Conservation (phyloP, 306 rosid genomes). For the Sechiopsis laciniata region DNA sequence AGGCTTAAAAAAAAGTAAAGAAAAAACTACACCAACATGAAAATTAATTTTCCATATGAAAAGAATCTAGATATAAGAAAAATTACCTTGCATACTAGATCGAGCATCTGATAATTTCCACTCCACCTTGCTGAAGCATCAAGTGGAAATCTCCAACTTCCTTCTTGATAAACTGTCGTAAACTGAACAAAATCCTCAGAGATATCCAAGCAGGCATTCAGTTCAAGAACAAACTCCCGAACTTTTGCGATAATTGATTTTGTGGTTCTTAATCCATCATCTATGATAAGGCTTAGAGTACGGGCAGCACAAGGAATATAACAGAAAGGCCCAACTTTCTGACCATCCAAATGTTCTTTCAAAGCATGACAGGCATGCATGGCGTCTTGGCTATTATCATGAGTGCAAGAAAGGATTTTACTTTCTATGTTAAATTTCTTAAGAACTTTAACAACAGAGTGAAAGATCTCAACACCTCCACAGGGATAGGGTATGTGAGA, state of each 20-base stretch:
- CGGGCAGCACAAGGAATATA: constrained; percentile 91
- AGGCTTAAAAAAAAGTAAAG: not conserved
- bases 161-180: constrained; percentile 74
- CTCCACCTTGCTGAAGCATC: constrained; percentile 90
- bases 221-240: constrained; percentile 66
- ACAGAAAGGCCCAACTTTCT: constrained; percentile 76
- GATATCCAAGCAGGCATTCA: constrained; percentile 65
- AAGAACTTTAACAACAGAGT: constrained; percentile 56
- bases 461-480: constrained; percentile 66
- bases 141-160: constrained; percentile 83
- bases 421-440: constrained; percentile 70
- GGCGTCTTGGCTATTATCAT: constrained; percentile 67
- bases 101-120: constrained; percentile 93
- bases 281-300: constrained; percentile 71
- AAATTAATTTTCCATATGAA: constrained; percentile 10
- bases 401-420: constrained; percentile 84
- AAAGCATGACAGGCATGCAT: constrained; percentile 69
- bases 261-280: constrained; percentile 68
- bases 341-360: constrained; percentile 65
- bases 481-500: constrained; percentile 75
- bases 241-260: constrained; percentile 59
- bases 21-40: not conserved
- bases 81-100: constrained; percentile 74
- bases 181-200: constrained; percentile 67
- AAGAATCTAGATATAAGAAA: constrained; percentile 6